Conservation (phyloP, 352 stramenopile genomes). For the Halophytophthora batemanensis region DNA sequence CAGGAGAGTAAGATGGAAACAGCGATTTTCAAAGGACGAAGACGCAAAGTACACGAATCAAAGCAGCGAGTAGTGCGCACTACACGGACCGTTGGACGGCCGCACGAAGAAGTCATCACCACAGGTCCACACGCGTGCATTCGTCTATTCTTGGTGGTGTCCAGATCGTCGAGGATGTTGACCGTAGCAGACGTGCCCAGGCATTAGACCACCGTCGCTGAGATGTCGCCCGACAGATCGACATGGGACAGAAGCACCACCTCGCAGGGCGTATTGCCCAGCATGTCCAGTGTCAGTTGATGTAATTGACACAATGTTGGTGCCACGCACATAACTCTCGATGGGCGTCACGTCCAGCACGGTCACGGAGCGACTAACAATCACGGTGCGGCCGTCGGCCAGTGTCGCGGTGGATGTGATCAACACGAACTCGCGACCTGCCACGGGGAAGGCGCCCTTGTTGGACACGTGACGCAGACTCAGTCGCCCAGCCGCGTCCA, state of each 20-base stretch:
- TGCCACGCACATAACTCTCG: slow-evolving; percentile 61
- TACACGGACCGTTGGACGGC: too few species aligned
- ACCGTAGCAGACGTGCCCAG: slow-evolving; percentile 80
- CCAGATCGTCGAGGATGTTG: slow-evolving; percentile 71
- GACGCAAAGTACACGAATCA: too few species aligned
- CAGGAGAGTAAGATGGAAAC: too few species aligned
- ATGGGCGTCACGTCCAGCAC: slow-evolving; percentile 40
- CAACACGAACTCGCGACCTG: slow-evolving; percentile 69
- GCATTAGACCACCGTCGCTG: slow-evolving; percentile 78
- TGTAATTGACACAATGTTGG: slow-evolving; percentile 76
- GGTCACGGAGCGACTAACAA: slow-evolving; percentile 63
- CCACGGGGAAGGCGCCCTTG: too few species aligned
- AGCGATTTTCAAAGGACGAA: too few species aligned
- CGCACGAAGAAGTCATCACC: too few species aligned
- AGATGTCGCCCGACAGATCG: too few species aligned
- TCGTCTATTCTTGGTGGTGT: slow-evolving; percentile 30
- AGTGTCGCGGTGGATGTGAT: slow-evolving; percentile 56
- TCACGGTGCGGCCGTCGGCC: slow-evolving; percentile 52
- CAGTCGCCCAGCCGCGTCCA: too few species aligned
- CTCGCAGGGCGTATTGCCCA: too few species aligned
- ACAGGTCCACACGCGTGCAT: slow-evolving; percentile 4
- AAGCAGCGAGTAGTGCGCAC: too few species aligned
- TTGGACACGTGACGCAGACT: too few species aligned
- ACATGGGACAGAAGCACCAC: too few species aligned
- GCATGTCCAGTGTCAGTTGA: slow-evolving; percentile 58